Evolutionary conservation across 805 yeast genomes (phyloP).

Genomic region (Candida loeiensis): DNA sequence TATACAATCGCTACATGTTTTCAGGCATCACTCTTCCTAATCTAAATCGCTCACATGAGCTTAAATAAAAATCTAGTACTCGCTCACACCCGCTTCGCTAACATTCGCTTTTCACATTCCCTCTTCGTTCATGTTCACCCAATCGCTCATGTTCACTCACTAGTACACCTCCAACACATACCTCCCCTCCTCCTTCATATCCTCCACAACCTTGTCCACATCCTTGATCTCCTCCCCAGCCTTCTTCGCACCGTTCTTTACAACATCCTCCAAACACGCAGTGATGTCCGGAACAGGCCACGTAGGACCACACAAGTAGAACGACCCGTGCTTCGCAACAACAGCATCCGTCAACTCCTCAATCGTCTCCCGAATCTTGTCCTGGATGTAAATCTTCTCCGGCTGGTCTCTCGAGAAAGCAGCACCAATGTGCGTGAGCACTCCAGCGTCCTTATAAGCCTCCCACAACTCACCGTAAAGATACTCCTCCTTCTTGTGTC

Average conservation of each 20-base stretch:
- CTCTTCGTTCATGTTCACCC: too few relatives aligned
- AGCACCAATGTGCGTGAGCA: slow-evolving; percentile 92
- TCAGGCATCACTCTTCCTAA: too few relatives aligned
- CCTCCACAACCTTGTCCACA: slow-evolving; percentile 78
- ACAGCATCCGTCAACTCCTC: slow-evolving; percentile 74
- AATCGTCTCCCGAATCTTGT: slow-evolving; percentile 77
- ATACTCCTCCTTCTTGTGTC: slow-evolving; percentile 94
- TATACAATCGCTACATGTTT: too few relatives aligned
- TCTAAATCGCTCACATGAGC: too few relatives aligned
- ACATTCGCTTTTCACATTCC: too few relatives aligned
- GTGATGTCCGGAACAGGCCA: slow-evolving; percentile 99
- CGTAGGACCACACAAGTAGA: slow-evolving; percentile 97
- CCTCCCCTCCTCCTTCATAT: slow-evolving; percentile 87
- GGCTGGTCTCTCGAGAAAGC: slow-evolving; percentile 98
- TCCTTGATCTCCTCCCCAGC: slow-evolving; percentile 64
- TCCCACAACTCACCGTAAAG: slow-evolving; percentile 97
- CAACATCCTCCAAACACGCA: slow-evolving; percentile 79
- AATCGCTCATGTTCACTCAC: too few relatives aligned
- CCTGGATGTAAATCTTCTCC: slow-evolving; percentile 91
- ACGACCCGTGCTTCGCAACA: slow-evolving; percentile 74
- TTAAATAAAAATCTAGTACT: too few relatives aligned
- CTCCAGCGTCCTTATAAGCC: slow-evolving; percentile 88
- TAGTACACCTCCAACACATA: slow-evolving; percentile 92
- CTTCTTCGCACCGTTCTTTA: slow-evolving; percentile 63
- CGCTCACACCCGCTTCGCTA: too few relatives aligned